A percentile compares a stretch with the other conserved stretches of the same genome.
phyloP scores from a whole-genome alignment of 2,329 filamentous ascomycete species.

The Fusarium floridanum region DNA sequence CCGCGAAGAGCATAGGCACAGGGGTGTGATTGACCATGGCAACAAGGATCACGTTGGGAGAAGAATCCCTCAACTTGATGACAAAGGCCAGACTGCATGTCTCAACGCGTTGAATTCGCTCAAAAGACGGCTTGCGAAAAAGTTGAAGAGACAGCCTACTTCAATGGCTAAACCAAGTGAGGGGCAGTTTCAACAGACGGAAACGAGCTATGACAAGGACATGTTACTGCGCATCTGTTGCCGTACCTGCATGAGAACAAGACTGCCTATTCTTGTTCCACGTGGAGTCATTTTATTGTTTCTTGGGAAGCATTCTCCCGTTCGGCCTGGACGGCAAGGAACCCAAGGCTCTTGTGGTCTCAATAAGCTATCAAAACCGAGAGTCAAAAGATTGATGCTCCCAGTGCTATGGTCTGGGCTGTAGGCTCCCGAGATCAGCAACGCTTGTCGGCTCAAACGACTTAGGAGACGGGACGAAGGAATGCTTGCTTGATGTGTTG shows the following conservation, averaged over 20 bases:
- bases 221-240: slow-evolving; percentile 15
- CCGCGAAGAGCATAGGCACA: slow-evolving; percentile 23
- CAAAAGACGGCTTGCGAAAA: slow-evolving; percentile 11
- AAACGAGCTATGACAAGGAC: slow-evolving; percentile 20
- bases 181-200: not conserved
- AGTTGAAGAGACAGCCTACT: slow-evolving; percentile 7
- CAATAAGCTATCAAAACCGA: slow-evolving; percentile 14
- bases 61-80: slow-evolving; percentile 30
- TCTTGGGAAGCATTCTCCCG: slow-evolving; percentile 12
- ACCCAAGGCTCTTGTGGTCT: slow-evolving; percentile 24
- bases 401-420: slow-evolving; percentile 36
- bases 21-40: slow-evolving; percentile 26
- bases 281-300: slow-evolving; percentile 40
- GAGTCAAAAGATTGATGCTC: slow-evolving; percentile 15
- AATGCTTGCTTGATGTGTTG: slow-evolving; percentile 27
- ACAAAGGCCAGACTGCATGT: slow-evolving; percentile 30
- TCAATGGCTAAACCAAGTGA: slow-evolving; percentile 1
- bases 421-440: slow-evolving; percentile 43
- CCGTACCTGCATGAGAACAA: slow-evolving; percentile 44
- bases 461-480: slow-evolving; percentile 35
- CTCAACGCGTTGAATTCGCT: slow-evolving; percentile 12
- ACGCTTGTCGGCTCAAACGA: slow-evolving; percentile 36
- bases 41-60: slow-evolving; percentile 23
- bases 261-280: slow-evolving; percentile 28
- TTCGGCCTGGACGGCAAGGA: not conserved